Percentiles rank a stretch among this genome's conserved stretches.
Conservation (phyloP, 164 flowering plant genomes). For the Platanus orientalis region DNA sequence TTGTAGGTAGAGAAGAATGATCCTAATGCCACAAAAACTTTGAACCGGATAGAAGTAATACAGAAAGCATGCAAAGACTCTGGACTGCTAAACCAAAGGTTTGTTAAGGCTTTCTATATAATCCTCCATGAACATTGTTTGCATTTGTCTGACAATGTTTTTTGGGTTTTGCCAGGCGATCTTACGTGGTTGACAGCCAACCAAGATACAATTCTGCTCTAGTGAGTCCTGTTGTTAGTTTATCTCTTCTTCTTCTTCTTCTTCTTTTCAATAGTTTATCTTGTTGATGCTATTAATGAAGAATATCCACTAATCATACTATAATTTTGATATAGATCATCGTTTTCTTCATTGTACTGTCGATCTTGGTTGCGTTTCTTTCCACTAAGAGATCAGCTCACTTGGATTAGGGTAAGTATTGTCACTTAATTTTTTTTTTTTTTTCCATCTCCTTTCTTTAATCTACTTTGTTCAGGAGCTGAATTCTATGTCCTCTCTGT, state of each 20-base stretch:
- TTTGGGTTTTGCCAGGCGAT: slow-evolving; percentile 37
- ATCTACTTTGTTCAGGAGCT: too few species aligned
- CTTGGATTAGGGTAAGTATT: not conserved
- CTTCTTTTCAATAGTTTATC: too few species aligned
- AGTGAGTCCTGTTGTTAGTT: slow-evolving; percentile 24
- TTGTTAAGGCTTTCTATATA: not conserved
- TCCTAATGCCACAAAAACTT: slow-evolving; percentile 59
- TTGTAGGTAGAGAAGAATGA: slow-evolving; percentile 61
- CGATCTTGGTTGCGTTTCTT: slow-evolving; percentile 36
- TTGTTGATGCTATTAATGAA: not conserved
- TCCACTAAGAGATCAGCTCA: slow-evolving; percentile 21
- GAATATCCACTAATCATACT: not conserved
- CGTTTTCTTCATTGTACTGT: slow-evolving; percentile 32
- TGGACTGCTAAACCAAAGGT: slow-evolving; percentile 58
- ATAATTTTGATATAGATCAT: slow-evolving; percentile 31
- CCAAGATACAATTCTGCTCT: slow-evolving; percentile 28
- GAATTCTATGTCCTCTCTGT: too few species aligned
- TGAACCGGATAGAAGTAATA: slow-evolving; percentile 49
- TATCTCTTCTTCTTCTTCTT: too few species aligned
- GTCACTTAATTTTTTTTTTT: not conserved
- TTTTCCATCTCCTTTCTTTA: not conserved
- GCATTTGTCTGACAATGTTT: not conserved
- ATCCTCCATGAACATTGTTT: not conserved
- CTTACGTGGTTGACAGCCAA: slow-evolving; percentile 34
- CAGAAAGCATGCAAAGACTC: slow-evolving; percentile 64